These are phyloP conservation scores for Allantophomopsis lycopodina DNA, from an alignment of 2,329 filamentous ascomycete species.

Conservation along the genomic window DNA sequence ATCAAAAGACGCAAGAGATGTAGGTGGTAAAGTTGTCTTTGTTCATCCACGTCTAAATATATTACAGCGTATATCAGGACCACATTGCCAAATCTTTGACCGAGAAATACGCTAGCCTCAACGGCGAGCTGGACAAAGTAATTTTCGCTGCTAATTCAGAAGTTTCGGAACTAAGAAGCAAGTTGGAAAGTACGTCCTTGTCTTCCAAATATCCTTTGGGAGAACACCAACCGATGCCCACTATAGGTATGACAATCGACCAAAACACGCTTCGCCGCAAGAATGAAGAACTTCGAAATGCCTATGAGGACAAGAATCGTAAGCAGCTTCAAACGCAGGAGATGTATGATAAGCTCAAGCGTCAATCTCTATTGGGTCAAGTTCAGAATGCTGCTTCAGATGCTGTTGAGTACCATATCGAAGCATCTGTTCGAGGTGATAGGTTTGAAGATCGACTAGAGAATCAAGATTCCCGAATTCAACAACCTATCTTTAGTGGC, in stretches of 20 bases:
- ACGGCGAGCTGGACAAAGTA: slow-evolving; percentile 54
- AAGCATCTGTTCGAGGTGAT: slow-evolving; percentile 14
- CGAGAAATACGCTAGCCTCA: slow-evolving; percentile 56
- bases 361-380: slow-evolving; percentile 37
- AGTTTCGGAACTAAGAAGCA: slow-evolving; percentile 51
- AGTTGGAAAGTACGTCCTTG: slow-evolving; percentile 41
- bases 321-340: slow-evolving; percentile 57
- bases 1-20: slow-evolving; percentile 78
- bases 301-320: slow-evolving; percentile 56
- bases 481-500: slow-evolving; percentile 8
- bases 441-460: slow-evolving; percentile 11
- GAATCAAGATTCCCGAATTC: slow-evolving; percentile 6
- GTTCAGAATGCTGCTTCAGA: slow-evolving; percentile 40
- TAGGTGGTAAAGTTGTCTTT: slow-evolving; percentile 22
- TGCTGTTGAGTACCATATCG: slow-evolving; percentile 27
- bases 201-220: too few species aligned
- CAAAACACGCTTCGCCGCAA: slow-evolving; percentile 52
- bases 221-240: too few species aligned
- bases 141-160: slow-evolving; percentile 64
- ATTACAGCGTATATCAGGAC: slow-evolving; percentile 58
- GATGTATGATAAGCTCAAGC: slow-evolving; percentile 45
- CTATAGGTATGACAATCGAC: slow-evolving; percentile 40
- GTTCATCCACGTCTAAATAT: slow-evolving; percentile 12
- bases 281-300: slow-evolving; percentile 55
- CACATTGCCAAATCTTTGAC: slow-evolving; percentile 57